Conservation (phyloP, 2,329 filamentous ascomycete species). For the Aspergillus fumigatus region DNA sequence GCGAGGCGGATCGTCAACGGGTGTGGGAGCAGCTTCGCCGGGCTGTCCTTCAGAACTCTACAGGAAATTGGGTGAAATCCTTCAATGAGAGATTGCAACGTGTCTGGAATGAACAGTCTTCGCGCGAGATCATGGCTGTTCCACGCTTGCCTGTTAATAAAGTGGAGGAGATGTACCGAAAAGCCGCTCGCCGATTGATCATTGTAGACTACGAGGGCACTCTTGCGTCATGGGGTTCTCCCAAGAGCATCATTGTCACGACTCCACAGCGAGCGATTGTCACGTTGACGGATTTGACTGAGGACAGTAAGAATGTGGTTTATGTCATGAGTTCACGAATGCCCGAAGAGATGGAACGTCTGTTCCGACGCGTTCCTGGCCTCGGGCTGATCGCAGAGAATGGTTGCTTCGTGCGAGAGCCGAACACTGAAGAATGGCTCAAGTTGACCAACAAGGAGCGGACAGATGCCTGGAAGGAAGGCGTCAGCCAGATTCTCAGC, state of each 20-base stretch:
- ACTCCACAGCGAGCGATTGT: constrained; percentile 83
- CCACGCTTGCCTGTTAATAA: constrained; percentile 71
- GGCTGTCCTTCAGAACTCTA: constrained; percentile 75
- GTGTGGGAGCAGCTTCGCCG: constrained; percentile 72
- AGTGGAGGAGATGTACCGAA: constrained; percentile 62
- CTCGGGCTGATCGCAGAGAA: constrained; percentile 92
- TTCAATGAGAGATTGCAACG: constrained; percentile 67
- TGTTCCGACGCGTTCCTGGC: constrained; percentile 78
- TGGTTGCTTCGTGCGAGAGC: constrained; percentile 80
- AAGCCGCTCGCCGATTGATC: constrained; percentile 68
- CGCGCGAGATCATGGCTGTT: constrained; percentile 78
- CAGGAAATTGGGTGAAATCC: constrained; percentile 77
- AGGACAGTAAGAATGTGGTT: constrained; percentile 76
- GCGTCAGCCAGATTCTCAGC: constrained; percentile 73
- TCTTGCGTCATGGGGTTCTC: constrained; percentile 78
- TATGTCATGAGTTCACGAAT: constrained; percentile 91
- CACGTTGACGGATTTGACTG: constrained; percentile 72
- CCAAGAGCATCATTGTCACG: constrained; percentile 77
- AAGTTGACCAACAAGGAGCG: constrained; percentile 69
- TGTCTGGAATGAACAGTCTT: constrained; percentile 78
- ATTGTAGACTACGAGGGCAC: constrained; percentile 94
- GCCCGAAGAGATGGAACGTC: constrained; percentile 79
- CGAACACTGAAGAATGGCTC: constrained; percentile 65
- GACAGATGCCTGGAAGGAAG: constrained; percentile 74
- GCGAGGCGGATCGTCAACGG: constrained; percentile 63